Evolutionary conservation across 2,329 filamentous ascomycete genomes (phyloP), one percentile per base, ranked within the genome.

Genomic region (Trichoderma brevicompactum): DNA sequence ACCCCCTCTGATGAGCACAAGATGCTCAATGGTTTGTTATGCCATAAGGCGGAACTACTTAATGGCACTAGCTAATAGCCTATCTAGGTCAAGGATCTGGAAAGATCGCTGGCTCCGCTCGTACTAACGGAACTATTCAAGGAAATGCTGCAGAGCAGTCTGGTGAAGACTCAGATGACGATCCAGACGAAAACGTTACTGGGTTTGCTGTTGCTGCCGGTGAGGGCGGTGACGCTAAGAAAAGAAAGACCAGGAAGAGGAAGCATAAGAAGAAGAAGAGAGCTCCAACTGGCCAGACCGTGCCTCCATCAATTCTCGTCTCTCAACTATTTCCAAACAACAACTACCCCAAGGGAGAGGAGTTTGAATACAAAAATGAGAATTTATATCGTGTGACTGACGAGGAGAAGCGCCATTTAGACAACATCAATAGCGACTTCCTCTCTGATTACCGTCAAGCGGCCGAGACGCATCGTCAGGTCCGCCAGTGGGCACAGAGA

Each of bases 371-470:
- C 78, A 78, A 82, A 68, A 83, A 92, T 73, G 91, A 94, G 71
- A 95, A 95, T 76, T 78, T 84, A 46, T 92, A 88, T 76, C 87
- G 92, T 65, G 95, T 90, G 3, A 96, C 92, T 12, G 88, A 83
- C 76, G 92, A 94, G 77, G 92, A 96, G 82, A 93, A 94, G 80
- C 86, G 92, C 61, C 87, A 94, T 73, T 83, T 94, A 62, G 91
- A 94, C 76, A 90, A 90, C 17, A 10, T 64, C 2, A 46, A 92
- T 77, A 88, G 86, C 71, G 88, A 92, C 70, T 92, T 90, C 79
- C 79, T 93, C 54, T 83, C 83, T 64, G 90, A 93, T 71, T 93
- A 92, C 75, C 87, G 91, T 68, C 84, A 92, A 67, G 90, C 85
- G 56, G 89, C 91, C 13, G 91, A 94, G 76, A 86, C 90, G 13